Evolutionary conservation across 495 filamentous ascomycete species (phyloP).

Genomic region (Talaromyces adpressus): DNA sequence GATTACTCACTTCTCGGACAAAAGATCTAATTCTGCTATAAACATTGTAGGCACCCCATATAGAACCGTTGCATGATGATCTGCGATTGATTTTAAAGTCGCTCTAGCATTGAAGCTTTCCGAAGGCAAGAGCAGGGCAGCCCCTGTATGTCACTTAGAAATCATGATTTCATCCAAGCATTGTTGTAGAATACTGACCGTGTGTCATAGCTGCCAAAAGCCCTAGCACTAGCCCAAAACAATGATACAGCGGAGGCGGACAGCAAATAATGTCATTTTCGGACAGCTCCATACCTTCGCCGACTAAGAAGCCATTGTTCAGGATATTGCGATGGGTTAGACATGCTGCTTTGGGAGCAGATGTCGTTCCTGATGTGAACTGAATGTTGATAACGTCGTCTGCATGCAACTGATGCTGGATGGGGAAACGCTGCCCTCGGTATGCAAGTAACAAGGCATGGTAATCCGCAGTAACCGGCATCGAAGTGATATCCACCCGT

Average conservation of each 20-base stretch:
- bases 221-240: slow-evolving; percentile 77
- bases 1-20: slow-evolving; percentile 17
- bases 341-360: slow-evolving; percentile 75
- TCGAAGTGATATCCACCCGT: not conserved
- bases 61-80: slow-evolving; percentile 62
- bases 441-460: not conserved
- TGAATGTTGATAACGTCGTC: slow-evolving; percentile 78
- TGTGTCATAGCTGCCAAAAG: slow-evolving; percentile 79
- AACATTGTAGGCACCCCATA: slow-evolving; percentile 92
- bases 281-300: slow-evolving; percentile 62
- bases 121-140: slow-evolving; percentile 61
- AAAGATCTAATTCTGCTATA: slow-evolving; percentile 63
- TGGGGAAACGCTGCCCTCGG: not conserved
- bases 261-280: slow-evolving; percentile 61
- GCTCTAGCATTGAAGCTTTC: slow-evolving; percentile 67
- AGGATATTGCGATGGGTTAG: slow-evolving; percentile 68
- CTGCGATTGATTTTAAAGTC: slow-evolving; percentile 50
- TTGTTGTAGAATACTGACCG: slow-evolving; percentile 23
- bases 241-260: slow-evolving; percentile 77
- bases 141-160: slow-evolving; percentile 20
- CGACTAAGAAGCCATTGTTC: slow-evolving; percentile 73
- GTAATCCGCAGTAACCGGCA: not conserved
- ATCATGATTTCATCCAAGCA: not conserved
- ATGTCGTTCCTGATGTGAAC: slow-evolving; percentile 76
- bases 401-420: slow-evolving; percentile 25